Percentiles rank a stretch among this genome's conserved stretches.
These are phyloP conservation scores for Naganishia friedmannii DNA, from an alignment of 768 basidiomycete species.

Conservation along the genomic window DNA sequence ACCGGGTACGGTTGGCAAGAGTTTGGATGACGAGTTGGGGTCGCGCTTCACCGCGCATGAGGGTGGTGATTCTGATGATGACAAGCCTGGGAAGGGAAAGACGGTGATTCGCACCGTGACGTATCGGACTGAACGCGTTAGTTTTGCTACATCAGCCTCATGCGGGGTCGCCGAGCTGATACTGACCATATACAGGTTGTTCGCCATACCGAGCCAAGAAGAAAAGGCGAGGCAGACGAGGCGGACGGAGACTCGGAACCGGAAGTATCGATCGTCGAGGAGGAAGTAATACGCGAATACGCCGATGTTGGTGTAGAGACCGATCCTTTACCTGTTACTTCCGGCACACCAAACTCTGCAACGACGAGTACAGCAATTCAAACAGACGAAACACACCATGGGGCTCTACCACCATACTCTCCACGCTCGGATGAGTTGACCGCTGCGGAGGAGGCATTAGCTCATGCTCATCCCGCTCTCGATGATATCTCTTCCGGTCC, in stretches of 20 bases:
- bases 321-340: background rate
- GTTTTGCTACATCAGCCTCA: background rate
- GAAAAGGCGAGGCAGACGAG: background rate
- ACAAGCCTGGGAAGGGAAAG: slow-evolving; percentile 8
- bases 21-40: slow-evolving; percentile 14
- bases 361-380: slow-evolving; percentile 8
- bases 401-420: slow-evolving; percentile 13
- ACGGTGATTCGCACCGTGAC: slow-evolving; percentile 18
- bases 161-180: background rate
- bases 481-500: background rate
- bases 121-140: slow-evolving; percentile 11
- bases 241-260: background rate
- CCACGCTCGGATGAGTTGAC: slow-evolving; percentile 2
- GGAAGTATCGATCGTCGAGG: slow-evolving; percentile 14
- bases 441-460: background rate
- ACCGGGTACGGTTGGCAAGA: background rate
- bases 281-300: slow-evolving; percentile 12
- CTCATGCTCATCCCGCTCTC: slow-evolving; percentile 18
- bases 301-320: slow-evolving; percentile 3
- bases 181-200: background rate
- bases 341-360: background rate
- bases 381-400: slow-evolving; percentile 17
- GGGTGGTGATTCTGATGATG: slow-evolving; percentile 13
- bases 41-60: background rate
- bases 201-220: background rate